Conservation (phyloP, 805 yeast species). For the Starmerella tilneyi region DNA sequence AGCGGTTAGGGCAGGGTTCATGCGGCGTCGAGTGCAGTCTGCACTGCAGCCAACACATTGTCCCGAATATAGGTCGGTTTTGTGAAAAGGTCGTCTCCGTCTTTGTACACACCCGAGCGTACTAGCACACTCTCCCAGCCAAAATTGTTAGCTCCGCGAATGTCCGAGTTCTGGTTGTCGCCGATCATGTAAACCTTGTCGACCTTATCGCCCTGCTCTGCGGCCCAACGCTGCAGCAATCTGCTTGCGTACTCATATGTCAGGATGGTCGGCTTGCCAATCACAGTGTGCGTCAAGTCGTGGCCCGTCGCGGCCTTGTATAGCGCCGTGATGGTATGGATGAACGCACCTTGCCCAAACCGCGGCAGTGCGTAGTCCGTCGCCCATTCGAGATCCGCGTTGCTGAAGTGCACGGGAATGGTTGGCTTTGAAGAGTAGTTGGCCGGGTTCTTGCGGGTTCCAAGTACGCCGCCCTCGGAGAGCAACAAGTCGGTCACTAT, state of each 20-base stretch:
- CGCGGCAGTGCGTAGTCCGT: slow-evolving; percentile 72
- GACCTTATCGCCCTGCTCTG: slow-evolving; percentile 25
- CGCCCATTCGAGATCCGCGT: slow-evolving; percentile 89
- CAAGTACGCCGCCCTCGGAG: slow-evolving; percentile 73
- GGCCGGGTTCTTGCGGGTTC: slow-evolving; percentile 40
- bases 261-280: slow-evolving; percentile 83
- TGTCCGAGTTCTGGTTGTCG: slow-evolving; percentile 90
- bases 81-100: slow-evolving; percentile 35
- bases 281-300: slow-evolving; percentile 67
- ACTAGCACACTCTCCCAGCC: slow-evolving; percentile 87
- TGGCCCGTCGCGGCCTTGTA: slow-evolving; percentile 76
- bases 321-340: slow-evolving; percentile 75
- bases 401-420: slow-evolving; percentile 77
- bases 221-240: slow-evolving; percentile 58
- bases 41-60: slow-evolving; percentile 45
- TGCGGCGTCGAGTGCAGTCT: slow-evolving; percentile 17
- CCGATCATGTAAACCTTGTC: slow-evolving; percentile 85
- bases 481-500: slow-evolving; percentile 71
- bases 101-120: slow-evolving; percentile 76
- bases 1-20: slow-evolving; percentile 1
- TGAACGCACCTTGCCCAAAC: slow-evolving; percentile 92
- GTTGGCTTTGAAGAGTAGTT: slow-evolving; percentile 49
- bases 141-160: slow-evolving; percentile 72
- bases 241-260: slow-evolving; percentile 77
- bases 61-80: slow-evolving; percentile 43